phyloP scores from a whole-genome alignment of 2,329 filamentous ascomycete genomes.

The Fusarium penzigii region DNA sequence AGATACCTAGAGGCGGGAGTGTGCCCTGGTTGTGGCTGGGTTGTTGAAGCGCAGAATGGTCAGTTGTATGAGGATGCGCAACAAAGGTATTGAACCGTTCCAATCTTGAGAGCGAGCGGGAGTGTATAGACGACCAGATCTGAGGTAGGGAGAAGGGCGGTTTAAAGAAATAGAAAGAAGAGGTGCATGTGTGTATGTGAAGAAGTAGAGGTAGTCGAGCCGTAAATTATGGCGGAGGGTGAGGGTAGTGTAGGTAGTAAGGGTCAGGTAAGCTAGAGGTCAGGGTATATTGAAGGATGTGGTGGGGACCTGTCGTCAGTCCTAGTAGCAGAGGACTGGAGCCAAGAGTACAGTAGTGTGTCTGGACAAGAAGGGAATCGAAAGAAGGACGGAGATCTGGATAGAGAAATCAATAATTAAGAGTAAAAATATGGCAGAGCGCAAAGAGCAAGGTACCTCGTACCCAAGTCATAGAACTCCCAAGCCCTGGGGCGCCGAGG shows the following conservation, averaged over 20 bases:
- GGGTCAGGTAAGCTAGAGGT: constrained; percentile 25
- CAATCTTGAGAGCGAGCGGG: constrained; percentile 23
- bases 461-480: constrained; percentile 17
- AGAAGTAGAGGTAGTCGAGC: constrained; percentile 19
- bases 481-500: constrained; percentile 28
- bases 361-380: constrained; percentile 19
- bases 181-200: constrained; percentile 13
- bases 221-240: constrained; percentile 20
- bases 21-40: background rate
- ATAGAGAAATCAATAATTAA: background rate
- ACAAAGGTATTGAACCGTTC: constrained; percentile 5
- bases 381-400: constrained; percentile 22
- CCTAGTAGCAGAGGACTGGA: constrained; percentile 6
- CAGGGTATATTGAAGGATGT: constrained; percentile 28
- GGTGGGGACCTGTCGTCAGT: constrained; percentile 28
- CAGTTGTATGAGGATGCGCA: background rate
- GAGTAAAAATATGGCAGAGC: too few relatives aligned
- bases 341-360: too few relatives aligned
- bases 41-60: background rate
- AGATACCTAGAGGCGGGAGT: background rate
- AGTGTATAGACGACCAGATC: constrained; percentile 8
- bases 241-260: constrained; percentile 26
- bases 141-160: constrained; percentile 10
- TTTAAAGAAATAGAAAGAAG: constrained; percentile 14
- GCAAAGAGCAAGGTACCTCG: constrained; percentile 15